Evolutionary conservation across 78 protist species (phyloP), one percentile per base, ranked within the genome.

Genomic region (Dictyostelium firmibasis): DNA sequence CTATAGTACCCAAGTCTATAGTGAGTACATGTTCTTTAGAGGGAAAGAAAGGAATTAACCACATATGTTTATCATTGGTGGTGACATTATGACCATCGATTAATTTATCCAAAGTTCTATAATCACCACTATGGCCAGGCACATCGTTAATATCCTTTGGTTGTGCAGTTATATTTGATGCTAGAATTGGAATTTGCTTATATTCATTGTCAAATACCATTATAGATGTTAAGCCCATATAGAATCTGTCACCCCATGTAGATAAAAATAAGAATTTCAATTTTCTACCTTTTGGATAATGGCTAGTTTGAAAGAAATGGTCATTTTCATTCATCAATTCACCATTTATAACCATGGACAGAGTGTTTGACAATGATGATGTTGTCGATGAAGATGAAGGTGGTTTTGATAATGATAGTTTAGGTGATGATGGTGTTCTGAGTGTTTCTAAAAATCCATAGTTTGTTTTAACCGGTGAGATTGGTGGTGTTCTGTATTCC

Each of bases 181-280:
- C 16, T 18, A 2, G 25, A 23, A 94, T 4, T 27, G 36, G 44
- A 0, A 94, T 94, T 35, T 83, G 60, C 23, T 94, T 47, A 41
- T 88, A 84, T 18, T 86, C 69, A 14, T 23, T 18, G 50, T 88
- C 97, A 70, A 38, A 76, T 11, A 96, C 43, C 13, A 69, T 60
- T 38, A 96, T 41, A 0, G 96, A 93, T 25, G 87, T 91, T 27
- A 96, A 70, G 11, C 98, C 98, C 27, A 84, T 36, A 88, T 96
- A 96, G 27, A 35, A 91, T 36, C 86, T 67, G 25, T 96, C 98
- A n/a, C 98, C 98, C 97, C 97, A 95, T 9, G 96, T 96, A 6
- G 88, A 83, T 10, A 62, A 38, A 38, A 94, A 94, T 14, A 11
- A 25, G 23, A 94, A 53, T 82, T 77, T 82, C 29, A 94, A 41